phyloP scores from a whole-genome alignment of 352 stramenopile species.

The Pythium monospermum region DNA sequence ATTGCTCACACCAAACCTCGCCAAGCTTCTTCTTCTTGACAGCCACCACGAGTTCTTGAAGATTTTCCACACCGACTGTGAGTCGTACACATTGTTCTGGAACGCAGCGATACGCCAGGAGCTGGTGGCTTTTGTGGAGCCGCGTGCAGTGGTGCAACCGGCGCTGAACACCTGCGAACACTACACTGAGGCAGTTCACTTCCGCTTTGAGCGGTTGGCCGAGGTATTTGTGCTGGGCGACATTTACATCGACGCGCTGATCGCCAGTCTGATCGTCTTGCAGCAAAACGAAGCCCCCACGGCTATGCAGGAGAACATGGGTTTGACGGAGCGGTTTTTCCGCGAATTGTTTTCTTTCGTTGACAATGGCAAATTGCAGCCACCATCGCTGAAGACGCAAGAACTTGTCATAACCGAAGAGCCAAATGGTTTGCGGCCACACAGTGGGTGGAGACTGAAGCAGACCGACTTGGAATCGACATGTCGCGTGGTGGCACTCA shows the following conservation, averaged over 20 bases:
- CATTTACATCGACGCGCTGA: slow-evolving; percentile 73
- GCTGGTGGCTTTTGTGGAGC: slow-evolving; percentile 42
- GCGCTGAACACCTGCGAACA: slow-evolving; percentile 28
- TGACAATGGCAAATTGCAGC: slow-evolving; percentile 48
- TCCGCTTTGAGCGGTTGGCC: slow-evolving; percentile 65
- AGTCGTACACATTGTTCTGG: slow-evolving; percentile 82
- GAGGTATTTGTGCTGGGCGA: slow-evolving; percentile 61
- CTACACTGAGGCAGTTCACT: slow-evolving; percentile 46
- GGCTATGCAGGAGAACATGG: slow-evolving; percentile 41
- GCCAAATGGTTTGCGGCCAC: slow-evolving; percentile 37
- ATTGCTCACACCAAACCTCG: slow-evolving; percentile 74
- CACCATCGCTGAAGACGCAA: not conserved
- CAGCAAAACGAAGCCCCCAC: slow-evolving; percentile 42
- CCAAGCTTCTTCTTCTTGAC: slow-evolving; percentile 46
- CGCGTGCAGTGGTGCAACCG: slow-evolving; percentile 34
- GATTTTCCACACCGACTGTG: slow-evolving; percentile 70
- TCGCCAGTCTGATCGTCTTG: slow-evolving; percentile 61
- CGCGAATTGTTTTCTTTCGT: slow-evolving; percentile 74
- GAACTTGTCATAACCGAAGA: slow-evolving; percentile 6
- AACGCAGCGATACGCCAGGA: slow-evolving; percentile 72
- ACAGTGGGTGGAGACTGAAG: slow-evolving; percentile 54
- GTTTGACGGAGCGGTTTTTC: slow-evolving; percentile 66
- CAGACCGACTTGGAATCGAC: slow-evolving; percentile 40
- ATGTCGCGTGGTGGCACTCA: slow-evolving; percentile 54
- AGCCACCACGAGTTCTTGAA: slow-evolving; percentile 83